Base-by-base conservation (phyloP, 148 eudicot species). In the Suaeda aralocaspica region DNA sequence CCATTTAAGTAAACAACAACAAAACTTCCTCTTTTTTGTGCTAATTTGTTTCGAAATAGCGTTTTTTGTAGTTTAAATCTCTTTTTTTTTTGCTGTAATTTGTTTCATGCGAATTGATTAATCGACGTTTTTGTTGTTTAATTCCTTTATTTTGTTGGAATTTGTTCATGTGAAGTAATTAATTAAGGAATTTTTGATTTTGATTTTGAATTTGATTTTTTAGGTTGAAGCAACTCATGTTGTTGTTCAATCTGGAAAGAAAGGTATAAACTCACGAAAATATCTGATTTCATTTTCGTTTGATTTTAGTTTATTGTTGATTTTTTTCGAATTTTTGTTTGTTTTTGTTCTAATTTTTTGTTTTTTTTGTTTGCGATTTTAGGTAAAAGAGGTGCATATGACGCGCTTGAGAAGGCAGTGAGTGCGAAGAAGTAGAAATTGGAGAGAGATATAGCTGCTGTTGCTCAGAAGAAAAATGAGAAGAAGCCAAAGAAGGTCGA, bases 381-480 rank as follows among this genome's bases (percentile, higher is more conserved):
- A 91, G 96, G 88, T 21, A 91, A 91, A 76, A 88, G 96, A 67
- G 84, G 76, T n/a, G 85, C 88, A 1, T 89, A 85, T 36, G 80
- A 79, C 24, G 65, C 28, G 9, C 61, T 82, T 50, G 87, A 71
- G 76, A 83, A 83, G 81, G 67, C 60, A 1, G 75, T 50, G 52
- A 78, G 74, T 51, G 82, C 79, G 0, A 87, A 88, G 77, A 91
- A 91, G 74, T 89, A 82, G 75, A 91, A 91, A 81, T 50, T 72
- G 8, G 81, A 59, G 63, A 65, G 59, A 45, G 82, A 73, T 58
- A 79, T 73, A 44, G 76, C 78, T 18, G 72, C 76, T 4, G 33
- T 70, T 50, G 83, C 69, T 11, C 79, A 78, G 74, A 66, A 81
- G 69, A 81, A 84, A 77, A 61, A 9, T 4, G 83, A 78, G 66